Evolutionary conservation across 768 basidiomycete genomes (phyloP), one percentile per base, ranked within the genome.

Genomic region (Amanita jacksonii): DNA sequence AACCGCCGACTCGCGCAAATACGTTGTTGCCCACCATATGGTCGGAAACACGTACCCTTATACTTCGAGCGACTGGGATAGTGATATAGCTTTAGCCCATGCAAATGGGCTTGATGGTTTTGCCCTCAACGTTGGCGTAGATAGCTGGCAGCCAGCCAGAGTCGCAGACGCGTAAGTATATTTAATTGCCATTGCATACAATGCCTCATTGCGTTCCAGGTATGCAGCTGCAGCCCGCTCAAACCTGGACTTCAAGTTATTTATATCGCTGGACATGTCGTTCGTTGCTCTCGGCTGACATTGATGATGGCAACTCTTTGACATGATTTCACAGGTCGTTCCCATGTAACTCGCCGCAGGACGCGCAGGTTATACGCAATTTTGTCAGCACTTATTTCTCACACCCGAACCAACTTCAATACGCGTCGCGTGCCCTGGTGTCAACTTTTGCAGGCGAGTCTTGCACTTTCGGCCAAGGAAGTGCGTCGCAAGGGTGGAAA

Each of bases 231-330:
- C 81, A 3, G 54, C 55, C 13, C 63, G 71, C 38, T 69, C 69
- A 19, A 70, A 67, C 13, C 63, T 73, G 8, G 64, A 66, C 40
- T 86, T 87, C 67, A 79, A 82, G 56, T 63, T 89, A 39, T 87
- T 86, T 62, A 53, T 88, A 47, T 85, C 81, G 10, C 74, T 88
- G 38, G 86, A 89, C 54, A 86, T 85, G 85, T 64, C 77, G 78
- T 82, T 52, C 52, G 69, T 71, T 42, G 5, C n/a, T n/a, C n/a
- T n/a, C n/a, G n/a, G n/a, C n/a, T n/a, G n/a, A n/a, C n/a, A n/a
- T n/a, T n/a, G n/a, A n/a, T n/a, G n/a, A n/a, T n/a, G n/a, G n/a
- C n/a, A n/a, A n/a, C n/a, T n/a, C n/a, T n/a, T n/a, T n/a, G n/a
- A 28, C 5, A 31, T 27, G 38, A 19, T 30, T 40, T 20, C 50